Evolutionary conservation across 73 alveolate genomes (phyloP).

Genomic region (Paraurostyla sp.): DNA sequence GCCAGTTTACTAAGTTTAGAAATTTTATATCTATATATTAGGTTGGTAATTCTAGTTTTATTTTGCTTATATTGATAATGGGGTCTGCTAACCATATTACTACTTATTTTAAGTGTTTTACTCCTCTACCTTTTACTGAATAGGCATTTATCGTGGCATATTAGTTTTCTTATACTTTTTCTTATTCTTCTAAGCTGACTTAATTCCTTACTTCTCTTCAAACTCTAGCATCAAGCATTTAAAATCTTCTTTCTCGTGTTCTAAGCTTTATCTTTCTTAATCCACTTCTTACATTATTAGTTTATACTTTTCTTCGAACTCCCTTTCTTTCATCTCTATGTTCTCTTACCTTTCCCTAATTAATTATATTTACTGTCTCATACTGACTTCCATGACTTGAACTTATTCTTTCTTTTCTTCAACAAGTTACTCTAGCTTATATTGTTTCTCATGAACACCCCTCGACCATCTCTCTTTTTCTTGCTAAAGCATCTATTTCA

Average conservation of each 20-base stretch:
- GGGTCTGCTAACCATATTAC: too few species aligned
- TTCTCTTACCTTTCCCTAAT: slow-evolving; percentile 28
- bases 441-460: slow-evolving; percentile 35
- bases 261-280: neutral
- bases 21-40: too few species aligned
- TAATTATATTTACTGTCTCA: slow-evolving; percentile 18
- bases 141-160: slow-evolving; percentile 49
- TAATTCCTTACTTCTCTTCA: slow-evolving; percentile 17
- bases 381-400: slow-evolving; percentile 51
- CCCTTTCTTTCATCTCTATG: neutral
- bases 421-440: slow-evolving; percentile 10
- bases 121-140: neutral
- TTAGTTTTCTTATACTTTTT: slow-evolving; percentile 36
- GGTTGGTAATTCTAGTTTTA: too few species aligned
- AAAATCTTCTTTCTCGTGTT: slow-evolving; percentile 14
- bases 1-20: too few species aligned
- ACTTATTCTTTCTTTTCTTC: slow-evolving; percentile 46
- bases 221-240: slow-evolving; percentile 27
- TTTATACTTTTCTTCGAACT: neutral
- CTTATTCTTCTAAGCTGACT: neutral
- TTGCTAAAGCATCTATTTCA: neutral
- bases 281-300: neutral
- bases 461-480: slow-evolving; percentile 13
- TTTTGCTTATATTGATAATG: too few species aligned
- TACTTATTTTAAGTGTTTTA: slow-evolving; percentile 32